Base-by-base conservation (phyloP, 208 protist genomes). In the Leishmania arabica region DNA sequence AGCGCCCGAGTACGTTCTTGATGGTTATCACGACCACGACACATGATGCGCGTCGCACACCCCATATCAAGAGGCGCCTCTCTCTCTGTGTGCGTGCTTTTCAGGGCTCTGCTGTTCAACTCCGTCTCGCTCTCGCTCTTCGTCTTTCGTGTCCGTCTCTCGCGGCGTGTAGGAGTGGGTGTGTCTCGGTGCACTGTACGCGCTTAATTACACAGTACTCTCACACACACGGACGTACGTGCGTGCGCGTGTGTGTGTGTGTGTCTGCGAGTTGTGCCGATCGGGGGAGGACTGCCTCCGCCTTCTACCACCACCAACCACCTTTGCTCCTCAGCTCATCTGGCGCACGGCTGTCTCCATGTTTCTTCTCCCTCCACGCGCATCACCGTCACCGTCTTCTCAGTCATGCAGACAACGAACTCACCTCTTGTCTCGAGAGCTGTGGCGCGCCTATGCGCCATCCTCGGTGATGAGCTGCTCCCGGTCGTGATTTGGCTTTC, bases 391-490 rank as follows among this genome's bases (percentile, higher is more conserved):
- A 37, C 34, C 19, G 34, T 13, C 13, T 51, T 73, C 24, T 73
- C 24, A 34, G 69, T 19, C 54, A 65, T 77, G 74, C 40, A 27
- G 49, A 11, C 34, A 31, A 49, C 24, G 42, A 31, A 37, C 34
- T 42, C 27, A 21, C 37, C 56, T 40, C 74, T 19, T 4, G 24
- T 77, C 37, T 65, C 34, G 19, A 42, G 53, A 15, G 37, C 40
- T 24, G 56, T 65, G 34, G 56, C 40, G 54, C 53, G 56, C 31
- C 74, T 77, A 15, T 51, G 74, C 74, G 27, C 31, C 71, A 45
- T 56, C n/a, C 42, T 85, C 42, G 82, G 82, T 51, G 77, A 85
- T 34, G 82, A 85, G 31, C 77, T 85, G 34, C 69, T 85, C 47
- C 82, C 82, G 15, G 42, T 85, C 15, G 21, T 69, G 40, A 53